phyloP scores from a whole-genome alignment of 306 rosid genomes.

The Gillenia trifoliata region DNA sequence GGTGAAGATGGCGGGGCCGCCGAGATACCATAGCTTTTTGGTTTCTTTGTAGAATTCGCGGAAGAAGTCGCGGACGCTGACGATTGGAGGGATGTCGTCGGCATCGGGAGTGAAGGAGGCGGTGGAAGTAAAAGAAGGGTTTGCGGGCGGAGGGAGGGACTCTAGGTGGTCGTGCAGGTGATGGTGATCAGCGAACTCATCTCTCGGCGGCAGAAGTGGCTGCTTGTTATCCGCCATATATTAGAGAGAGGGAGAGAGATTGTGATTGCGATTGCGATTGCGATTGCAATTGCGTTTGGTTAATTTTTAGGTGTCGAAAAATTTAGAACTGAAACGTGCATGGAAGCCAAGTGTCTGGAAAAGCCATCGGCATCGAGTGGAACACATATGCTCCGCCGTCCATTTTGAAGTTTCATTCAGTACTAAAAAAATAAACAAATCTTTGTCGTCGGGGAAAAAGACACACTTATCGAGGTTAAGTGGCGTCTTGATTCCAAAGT shows the following conservation, averaged over 20 bases:
- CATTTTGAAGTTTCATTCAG: not conserved
- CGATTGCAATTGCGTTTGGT: no score
- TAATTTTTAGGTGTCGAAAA: not conserved
- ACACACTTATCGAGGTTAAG: no score
- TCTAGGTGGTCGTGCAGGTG: not conserved
- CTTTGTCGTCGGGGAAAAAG: no score
- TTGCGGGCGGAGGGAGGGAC: slow-evolving; percentile 20
- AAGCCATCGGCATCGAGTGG: not conserved
- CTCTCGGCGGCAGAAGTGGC: slow-evolving; percentile 17
- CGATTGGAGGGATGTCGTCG: slow-evolving; percentile 58
- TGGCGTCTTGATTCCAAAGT: no score
- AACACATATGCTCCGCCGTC: not conserved
- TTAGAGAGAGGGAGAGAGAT: not conserved
- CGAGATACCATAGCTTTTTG: slow-evolving; percentile 84
- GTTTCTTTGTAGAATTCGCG: slow-evolving; percentile 46
- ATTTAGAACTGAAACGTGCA: not conserved
- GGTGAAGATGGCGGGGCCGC: slow-evolving; percentile 91
- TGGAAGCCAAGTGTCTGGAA: not conserved
- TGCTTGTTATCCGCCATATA: slow-evolving; percentile 26
- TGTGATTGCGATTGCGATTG: not conserved
- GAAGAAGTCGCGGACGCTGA: slow-evolving; percentile 32
- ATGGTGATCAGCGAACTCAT: not conserved
- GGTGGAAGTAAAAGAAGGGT: slow-evolving; percentile 17
- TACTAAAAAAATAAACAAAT: not conserved
- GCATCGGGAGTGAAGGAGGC: slow-evolving; percentile 40